Base-by-base conservation (phyloP, 2,329 filamentous ascomycete species). In the Botryotinia calthae region DNA sequence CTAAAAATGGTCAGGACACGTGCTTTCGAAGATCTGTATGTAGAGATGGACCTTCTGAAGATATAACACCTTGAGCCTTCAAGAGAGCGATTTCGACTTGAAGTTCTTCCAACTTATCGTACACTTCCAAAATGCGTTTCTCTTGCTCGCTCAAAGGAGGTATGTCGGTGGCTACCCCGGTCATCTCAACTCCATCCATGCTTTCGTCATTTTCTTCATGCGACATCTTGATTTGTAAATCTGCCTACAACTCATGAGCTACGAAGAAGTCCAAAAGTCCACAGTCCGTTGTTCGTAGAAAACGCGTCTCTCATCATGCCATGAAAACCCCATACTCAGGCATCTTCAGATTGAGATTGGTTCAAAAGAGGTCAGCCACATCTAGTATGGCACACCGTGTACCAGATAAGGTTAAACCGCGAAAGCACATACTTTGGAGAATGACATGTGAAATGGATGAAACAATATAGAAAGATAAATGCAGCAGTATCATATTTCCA, bases 61-160 rank as follows among this genome's bases (percentile, higher is more conserved):
- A 77, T 37, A 80, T 71, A 3, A 78, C 70, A 42, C 79, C 78
- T 73, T 84, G 83, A 72, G 83, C 82, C 77, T 85, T 82, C 20
- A 94, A 82, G 56, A 96, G 85, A 54, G 90, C 90, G 72, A 90
- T 88, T 82, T 96, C 91, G 34, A 95, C 83, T 78, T 90, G 88
- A 62, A 95, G 85, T 80, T 93, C 89, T 78, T 91, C 89, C 40
- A 94, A 84, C 76, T 87, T 87, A 80, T 94, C 90, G 82, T 93
- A 92, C 66, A 95, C 86, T 58, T 89, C 86, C 51, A 96, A 84
- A 42, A 91, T 86, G 75, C 86, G 86, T 77, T 86, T 84, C 82
- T 97, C 93, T 74, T 88, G 85, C 51, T 88, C 85, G 1, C 90
- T 92, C 61, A 95, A 84, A 12, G 86, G 84, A 54, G 90, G 84